Evolutionary conservation across 1,139 yeast genomes (phyloP), one percentile per base, ranked within the genome.

Genomic region (Starmera stellimalicola): DNA sequence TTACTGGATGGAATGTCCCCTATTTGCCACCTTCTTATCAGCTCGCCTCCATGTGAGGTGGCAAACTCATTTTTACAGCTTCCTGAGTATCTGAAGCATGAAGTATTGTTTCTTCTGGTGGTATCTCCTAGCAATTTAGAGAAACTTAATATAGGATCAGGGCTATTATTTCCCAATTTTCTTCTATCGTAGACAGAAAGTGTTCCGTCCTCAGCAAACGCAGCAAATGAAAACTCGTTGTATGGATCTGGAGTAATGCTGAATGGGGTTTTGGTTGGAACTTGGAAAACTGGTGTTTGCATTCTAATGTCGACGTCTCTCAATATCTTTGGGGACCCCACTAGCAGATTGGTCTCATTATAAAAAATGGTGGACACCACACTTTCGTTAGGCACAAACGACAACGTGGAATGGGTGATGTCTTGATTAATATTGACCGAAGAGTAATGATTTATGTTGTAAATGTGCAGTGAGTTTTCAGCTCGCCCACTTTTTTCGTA

Each of bases 171-270:
- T 27, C 60, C 45, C 40, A 85, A 55, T 43, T 71, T 77, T 39
- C 96, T 67, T 39, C 94, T 68, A 53, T 88, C 97, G 94, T 95
- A 88, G 11, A 87, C 66, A 0, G 91, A 78, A 37, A 87, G 60
- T 0, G 93, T 73, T 2, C 95, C 95, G 48, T 83, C 93, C 46
- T 85, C 95, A 34, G 85, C 73, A 43, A 72, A 73, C 0, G 94
- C 77, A 26, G 84, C 74, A 54, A 85, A 83, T 43, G 73, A 68
- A 54, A 73, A 67, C 25, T 68, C 68, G 38, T 70, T 66, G 47
- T 76, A 74, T 4, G 82, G 91, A 50, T 84, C 91, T 27, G 79
- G 63, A 8, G 71, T 65, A 30, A 88, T 66, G 10, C 83, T 83
- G 43, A 73, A 65, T 0, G 88, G 77, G 41, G 83, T 73, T 45